Evolutionary conservation across 805 yeast species (phyloP), one percentile per base, ranked within the genome.

Genomic region (Zygoascus flipseniorum): DNA sequence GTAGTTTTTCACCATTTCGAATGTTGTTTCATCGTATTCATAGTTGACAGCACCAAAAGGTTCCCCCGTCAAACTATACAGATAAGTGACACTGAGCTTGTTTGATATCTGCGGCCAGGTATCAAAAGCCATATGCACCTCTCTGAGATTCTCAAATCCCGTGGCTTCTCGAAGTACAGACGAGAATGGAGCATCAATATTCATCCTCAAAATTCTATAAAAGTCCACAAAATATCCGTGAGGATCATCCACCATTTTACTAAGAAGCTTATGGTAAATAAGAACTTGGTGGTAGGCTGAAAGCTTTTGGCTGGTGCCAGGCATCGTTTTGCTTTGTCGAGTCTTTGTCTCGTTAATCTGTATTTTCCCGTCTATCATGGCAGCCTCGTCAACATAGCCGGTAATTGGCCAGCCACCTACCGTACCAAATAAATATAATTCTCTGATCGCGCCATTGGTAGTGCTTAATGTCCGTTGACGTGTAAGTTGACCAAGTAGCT

Each of bases 201-300:
- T 52, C 13, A 58, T 37, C 16, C 43, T 48, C 19, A 55, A 28
- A 16, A 18, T 10, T 8, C 39, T 28, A 49, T 51, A 54, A n/a
- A 57, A 39, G 8, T 19, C n/a, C 20, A 47, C 50, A 37, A 48
- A 48, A 48, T 52, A 43, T 9, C 32, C 49, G 26, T 31, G 47
- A 2, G 47, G 48, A 19, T 41, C 48, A 8, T 31, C 37, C 20
- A 48, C 31, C 60, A 57, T 56, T 37, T 51, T 46, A 11, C 14
- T 13, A 10, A 66, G 42, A 47, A 68, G 43, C 42, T 52, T 39
- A 39, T 61, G 63, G 51, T 68, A 68, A 8, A 60, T 44, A 39
- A 64, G 54, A n/a, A 66, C 51, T 54, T 68, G 72, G 49, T 68
- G 72, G 46, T 60, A 65, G 2, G 72, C 72, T 4, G 64, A 54